These are phyloP conservation scores for Globisporangium echinulatum DNA, from an alignment of 352 stramenopile species.

Conservation along the genomic window DNA sequence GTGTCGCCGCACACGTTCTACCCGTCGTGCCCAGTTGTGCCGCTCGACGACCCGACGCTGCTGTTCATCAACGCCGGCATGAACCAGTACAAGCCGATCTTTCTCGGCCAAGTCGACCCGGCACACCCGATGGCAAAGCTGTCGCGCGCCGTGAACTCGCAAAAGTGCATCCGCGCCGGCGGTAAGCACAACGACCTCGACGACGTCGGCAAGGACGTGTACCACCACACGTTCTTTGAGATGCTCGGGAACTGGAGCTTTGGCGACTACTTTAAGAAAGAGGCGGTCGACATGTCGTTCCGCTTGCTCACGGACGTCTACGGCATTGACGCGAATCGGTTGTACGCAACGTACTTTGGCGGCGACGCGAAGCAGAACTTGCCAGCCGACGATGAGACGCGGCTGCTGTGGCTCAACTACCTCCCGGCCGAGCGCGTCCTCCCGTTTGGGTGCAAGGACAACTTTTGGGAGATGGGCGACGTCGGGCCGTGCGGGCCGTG, in stretches of 20 bases:
- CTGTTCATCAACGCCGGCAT: slow-evolving; percentile 99
- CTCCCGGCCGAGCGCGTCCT: slow-evolving; percentile 88
- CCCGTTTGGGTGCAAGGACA: slow-evolving; percentile 95
- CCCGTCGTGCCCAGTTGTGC: slow-evolving; percentile 94
- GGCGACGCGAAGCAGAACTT: slow-evolving; percentile 87
- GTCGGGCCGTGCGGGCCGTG: slow-evolving; percentile 98
- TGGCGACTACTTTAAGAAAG: slow-evolving; percentile 98
- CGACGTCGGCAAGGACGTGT: slow-evolving; percentile 98
- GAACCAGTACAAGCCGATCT: slow-evolving; percentile 99
- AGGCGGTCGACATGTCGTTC: slow-evolving; percentile 96
- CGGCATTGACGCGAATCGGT: slow-evolving; percentile 85
- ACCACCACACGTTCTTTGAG: slow-evolving; percentile 99
- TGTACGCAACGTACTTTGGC: slow-evolving; percentile 99
- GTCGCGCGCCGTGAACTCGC: slow-evolving; percentile 92
- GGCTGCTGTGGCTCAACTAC: slow-evolving; percentile 85
- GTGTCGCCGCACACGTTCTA: slow-evolving; percentile 90
- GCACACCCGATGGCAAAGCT: slow-evolving; percentile 89
- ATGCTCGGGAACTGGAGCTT: slow-evolving; percentile 99
- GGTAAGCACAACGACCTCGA: slow-evolving; percentile 99
- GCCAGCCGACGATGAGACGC: slow-evolving; percentile 90
- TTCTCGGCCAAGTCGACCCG: slow-evolving; percentile 96
- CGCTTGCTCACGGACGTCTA: slow-evolving; percentile 96
- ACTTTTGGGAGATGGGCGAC: slow-evolving; percentile 99
- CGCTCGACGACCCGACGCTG: slow-evolving; percentile 96
- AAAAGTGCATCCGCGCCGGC: slow-evolving; percentile 99